These are phyloP conservation scores for Polysphondylium violaceum DNA, from an alignment of 78 protist genomes.

Conservation along the genomic window DNA sequence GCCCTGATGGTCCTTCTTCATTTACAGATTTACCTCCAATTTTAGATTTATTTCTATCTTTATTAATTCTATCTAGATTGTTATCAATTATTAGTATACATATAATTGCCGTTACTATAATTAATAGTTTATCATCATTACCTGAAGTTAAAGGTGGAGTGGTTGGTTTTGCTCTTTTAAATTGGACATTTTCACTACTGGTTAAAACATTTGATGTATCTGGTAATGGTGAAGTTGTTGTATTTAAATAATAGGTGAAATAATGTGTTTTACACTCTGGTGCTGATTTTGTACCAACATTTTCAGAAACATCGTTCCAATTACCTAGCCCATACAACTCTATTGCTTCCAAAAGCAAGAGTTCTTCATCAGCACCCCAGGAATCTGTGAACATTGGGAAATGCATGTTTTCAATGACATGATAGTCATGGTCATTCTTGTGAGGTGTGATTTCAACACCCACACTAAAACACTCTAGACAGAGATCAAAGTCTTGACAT, in stretches of 20 bases:
- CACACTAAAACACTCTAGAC: conserved; percentile 79
- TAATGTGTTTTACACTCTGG: conserved; percentile 79
- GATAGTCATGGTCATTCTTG: conserved; percentile 78
- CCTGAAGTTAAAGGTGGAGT: background rate
- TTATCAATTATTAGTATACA: background rate
- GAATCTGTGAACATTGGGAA: conserved; percentile 78
- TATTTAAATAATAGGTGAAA: conserved; percentile 64
- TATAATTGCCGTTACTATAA: background rate
- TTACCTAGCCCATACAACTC: conserved; percentile 78
- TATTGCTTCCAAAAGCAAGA: conserved; percentile 69
- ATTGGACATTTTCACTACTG: conserved; percentile 47
- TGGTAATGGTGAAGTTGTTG: conserved; percentile 66
- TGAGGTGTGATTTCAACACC: conserved; percentile 81
- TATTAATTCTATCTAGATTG: conserved; percentile 9
- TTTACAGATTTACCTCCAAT: background rate
- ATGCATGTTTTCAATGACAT: conserved; percentile 58
- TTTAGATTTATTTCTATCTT: background rate
- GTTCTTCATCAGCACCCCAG: conserved; percentile 85
- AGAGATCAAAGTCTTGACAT: conserved; percentile 79
- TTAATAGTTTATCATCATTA: no score
- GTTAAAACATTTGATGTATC: conserved; percentile 39
- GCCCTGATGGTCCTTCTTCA: conserved; percentile 61
- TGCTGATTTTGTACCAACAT: conserved; percentile 80
- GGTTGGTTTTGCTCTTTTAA: conserved; percentile 50
- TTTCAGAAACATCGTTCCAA: conserved; percentile 81